Base-by-base conservation (phyloP, 129 eudicot genomes). In the Heracleum sosnowskyi region DNA sequence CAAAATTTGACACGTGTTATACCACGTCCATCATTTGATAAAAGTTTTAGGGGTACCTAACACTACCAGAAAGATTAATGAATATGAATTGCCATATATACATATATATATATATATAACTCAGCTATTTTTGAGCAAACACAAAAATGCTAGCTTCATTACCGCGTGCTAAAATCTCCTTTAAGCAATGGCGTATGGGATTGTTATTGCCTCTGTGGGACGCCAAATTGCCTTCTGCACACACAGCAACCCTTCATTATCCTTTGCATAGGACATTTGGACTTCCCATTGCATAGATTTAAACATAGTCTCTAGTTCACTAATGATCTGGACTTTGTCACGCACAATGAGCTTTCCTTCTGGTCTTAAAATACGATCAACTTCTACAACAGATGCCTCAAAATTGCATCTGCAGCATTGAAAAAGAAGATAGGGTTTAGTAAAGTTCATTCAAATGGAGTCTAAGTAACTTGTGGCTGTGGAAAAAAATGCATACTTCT, bases 281-380 rank as follows among this genome's bases (percentile, higher is more conserved):
- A 95, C 89, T 78, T 95, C 92, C 93, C 94, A 95, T 8, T 90
- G 85, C 97, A 95, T 88, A 33, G 97, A 86, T 72, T 79, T 86
- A 69, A 87, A 80, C 83, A 84, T 79, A 75, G 77, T 80, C 77
- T 95, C 94, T 24, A 95, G 85, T 81, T 91, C 94, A 70, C 70
- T 82, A 17, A 88, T 84, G 72, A 74, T 83, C 29, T 95, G 94
- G 4, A 84, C 87, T 0, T 73, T 87, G 83, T 95, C 98, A 16
- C 97, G 93, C 17, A 95, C 85, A 8, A 95, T 90, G 55, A 95
- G 87, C 83, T 91, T 95, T 47, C 98, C 98, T 83, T 87, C 94
- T 24, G 97, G 98, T 85, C 98, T 86, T 84, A 95, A 78, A 16
- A 95, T 95, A 35, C 98, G 84, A 81, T 95, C 98, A 57, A 82